Evolutionary conservation across 2,329 filamentous ascomycete species (phyloP).

Genomic region (Aspergillus fumigatiaffinis): DNA sequence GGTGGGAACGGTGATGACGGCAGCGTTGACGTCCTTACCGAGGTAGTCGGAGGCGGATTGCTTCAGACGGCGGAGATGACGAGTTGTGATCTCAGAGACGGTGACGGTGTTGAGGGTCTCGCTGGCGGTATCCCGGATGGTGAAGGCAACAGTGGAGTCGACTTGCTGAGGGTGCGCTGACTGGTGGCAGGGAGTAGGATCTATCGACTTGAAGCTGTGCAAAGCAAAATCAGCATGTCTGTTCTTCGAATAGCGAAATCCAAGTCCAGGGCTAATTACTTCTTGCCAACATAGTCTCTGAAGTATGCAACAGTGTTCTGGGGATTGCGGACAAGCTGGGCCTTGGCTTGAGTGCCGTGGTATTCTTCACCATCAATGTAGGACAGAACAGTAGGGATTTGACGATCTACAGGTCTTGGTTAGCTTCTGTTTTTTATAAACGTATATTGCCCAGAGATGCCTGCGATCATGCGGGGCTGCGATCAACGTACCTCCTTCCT

Average conservation of each 20-base stretch:
- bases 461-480: conserved; percentile 1
- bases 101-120: conserved; percentile 66
- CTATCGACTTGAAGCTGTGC: conserved; percentile 80
- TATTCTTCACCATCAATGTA: conserved; percentile 97
- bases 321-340: conserved; percentile 85
- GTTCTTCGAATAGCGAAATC: background rate
- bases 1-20: conserved; percentile 89
- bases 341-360: conserved; percentile 91
- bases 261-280: conserved; percentile 50
- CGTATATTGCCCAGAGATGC: background rate
- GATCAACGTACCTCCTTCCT: conserved; percentile 75
- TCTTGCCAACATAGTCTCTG: conserved; percentile 90
- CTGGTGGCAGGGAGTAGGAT: conserved; percentile 89
- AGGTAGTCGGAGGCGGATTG: conserved; percentile 85
- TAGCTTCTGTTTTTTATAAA: conserved; percentile 13
- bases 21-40: conserved; percentile 89
- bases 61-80: conserved; percentile 78
- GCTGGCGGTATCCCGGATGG: conserved; percentile 69
- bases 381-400: conserved; percentile 90
- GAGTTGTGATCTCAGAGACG: conserved; percentile 76
- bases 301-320: conserved; percentile 94
- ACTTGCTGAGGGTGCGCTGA: conserved; percentile 82
- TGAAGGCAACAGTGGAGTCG: conserved; percentile 71
- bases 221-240: conserved; percentile 8
- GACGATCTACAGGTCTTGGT: conserved; percentile 64